Evolutionary conservation across 352 stramenopile genomes (phyloP).

Genomic region (Phytopythium delawarense): DNA sequence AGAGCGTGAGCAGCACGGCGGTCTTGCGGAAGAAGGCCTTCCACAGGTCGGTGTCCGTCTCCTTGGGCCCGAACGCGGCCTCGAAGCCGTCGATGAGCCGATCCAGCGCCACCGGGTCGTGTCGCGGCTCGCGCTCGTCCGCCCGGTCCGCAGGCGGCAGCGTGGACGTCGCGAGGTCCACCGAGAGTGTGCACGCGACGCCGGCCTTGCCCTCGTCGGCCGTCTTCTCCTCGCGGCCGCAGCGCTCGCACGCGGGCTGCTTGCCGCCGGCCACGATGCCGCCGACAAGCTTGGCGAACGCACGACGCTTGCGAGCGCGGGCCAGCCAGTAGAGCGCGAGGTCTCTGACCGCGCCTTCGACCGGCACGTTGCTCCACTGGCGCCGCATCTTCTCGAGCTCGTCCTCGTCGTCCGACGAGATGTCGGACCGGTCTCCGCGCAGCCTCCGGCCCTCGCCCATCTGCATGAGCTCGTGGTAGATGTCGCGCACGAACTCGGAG

Average conservation of each 20-base stretch:
- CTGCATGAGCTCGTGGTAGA: conserved; percentile 95
- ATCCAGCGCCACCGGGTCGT: conserved; percentile 75
- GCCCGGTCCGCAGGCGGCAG: not conserved
- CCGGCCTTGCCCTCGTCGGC: conserved; percentile 30
- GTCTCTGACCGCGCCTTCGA: conserved; percentile 79
- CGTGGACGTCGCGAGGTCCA: conserved; percentile 60
- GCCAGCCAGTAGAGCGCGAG: conserved; percentile 93
- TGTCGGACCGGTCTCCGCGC: conserved; percentile 88
- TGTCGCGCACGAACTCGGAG: conserved; percentile 93
- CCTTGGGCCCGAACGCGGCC: conserved; percentile 73
- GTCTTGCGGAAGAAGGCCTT: conserved; percentile 96
- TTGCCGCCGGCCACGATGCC: conserved; percentile 80
- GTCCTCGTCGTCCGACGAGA: conserved; percentile 92
- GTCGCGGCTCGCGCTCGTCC: conserved; percentile 47
- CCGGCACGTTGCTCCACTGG: conserved; percentile 80
- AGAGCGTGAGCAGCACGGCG: conserved; percentile 91
- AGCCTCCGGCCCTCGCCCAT: conserved; percentile 89
- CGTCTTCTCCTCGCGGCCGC: conserved; percentile 47
- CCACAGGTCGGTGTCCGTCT: conserved; percentile 92
- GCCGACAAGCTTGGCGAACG: conserved; percentile 88
- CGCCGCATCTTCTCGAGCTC: conserved; percentile 86
- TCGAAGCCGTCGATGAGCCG: conserved; percentile 75
- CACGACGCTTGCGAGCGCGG: conserved; percentile 89
- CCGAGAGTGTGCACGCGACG: conserved; percentile 68
- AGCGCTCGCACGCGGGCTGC: conserved; percentile 79